These are phyloP conservation scores for Eutypella sp. DNA, from an alignment of 2,329 filamentous ascomycete genomes.

Conservation along the genomic window DNA sequence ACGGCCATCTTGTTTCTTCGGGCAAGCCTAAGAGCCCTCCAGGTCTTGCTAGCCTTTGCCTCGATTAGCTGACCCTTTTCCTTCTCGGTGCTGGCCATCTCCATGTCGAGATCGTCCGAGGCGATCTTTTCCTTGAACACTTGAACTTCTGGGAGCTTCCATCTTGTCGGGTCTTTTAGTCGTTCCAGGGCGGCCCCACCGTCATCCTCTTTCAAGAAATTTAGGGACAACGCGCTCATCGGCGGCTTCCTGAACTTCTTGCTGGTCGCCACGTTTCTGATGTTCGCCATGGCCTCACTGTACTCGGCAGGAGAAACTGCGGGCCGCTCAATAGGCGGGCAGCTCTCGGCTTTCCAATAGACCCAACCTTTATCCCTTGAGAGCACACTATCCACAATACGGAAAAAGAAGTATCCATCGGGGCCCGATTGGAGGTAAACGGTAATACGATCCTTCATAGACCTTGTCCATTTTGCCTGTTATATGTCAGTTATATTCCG, in stretches of 20 bases:
- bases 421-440: conserved; percentile 74
- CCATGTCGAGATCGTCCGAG: conserved; percentile 78
- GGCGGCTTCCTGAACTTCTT: conserved; percentile 66
- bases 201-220: conserved; percentile 69
- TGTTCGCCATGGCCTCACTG: conserved; percentile 60
- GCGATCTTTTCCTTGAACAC: conserved; percentile 70
- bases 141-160: conserved; percentile 63
- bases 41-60: conserved; percentile 81
- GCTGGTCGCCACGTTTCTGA: conserved; percentile 61
- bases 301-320: conserved; percentile 67
- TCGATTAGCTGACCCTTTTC: conserved; percentile 54
- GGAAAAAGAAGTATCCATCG: conserved; percentile 89
- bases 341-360: conserved; percentile 94
- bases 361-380: conserved; percentile 98
- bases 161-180: conserved; percentile 62
- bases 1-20: conserved; percentile 66
- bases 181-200: conserved; percentile 59
- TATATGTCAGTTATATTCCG: conserved; percentile 12
- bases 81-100: conserved; percentile 65
- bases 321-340: conserved; percentile 76
- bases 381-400: conserved; percentile 94
- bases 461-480: conserved; percentile 75
- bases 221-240: conserved; percentile 69
- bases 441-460: conserved; percentile 74
- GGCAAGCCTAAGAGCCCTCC: conserved; percentile 81